These are phyloP conservation scores for Metschnikowia amazonensis DNA, from an alignment of 805 yeast species.

Conservation along the genomic window DNA sequence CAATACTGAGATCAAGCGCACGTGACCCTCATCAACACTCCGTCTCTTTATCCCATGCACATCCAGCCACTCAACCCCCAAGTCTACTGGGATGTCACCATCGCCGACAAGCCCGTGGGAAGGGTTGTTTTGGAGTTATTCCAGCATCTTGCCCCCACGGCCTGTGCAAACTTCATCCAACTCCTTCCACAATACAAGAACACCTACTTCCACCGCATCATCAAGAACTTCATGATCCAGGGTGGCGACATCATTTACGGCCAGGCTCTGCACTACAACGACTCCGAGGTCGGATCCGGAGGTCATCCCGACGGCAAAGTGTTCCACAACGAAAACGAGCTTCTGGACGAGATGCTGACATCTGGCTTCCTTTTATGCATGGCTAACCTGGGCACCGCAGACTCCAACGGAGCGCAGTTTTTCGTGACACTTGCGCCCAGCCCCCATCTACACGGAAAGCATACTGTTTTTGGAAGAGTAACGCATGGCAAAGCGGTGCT, in stretches of 20 bases:
- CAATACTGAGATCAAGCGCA: too few relatives aligned
- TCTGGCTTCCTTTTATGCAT: conserved; percentile 53
- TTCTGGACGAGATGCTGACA: conserved; percentile 37
- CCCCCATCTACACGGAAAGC: conserved; percentile 73
- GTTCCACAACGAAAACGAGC: conserved; percentile 58
- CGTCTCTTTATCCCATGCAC: conserved; percentile 23
- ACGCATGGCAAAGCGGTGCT: conserved; percentile 64
- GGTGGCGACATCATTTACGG: conserved; percentile 57
- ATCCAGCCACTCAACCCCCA: conserved; percentile 27
- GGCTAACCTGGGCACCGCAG: conserved; percentile 54
- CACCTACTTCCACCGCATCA: conserved; percentile 56
- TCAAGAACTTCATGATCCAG: conserved; percentile 68
- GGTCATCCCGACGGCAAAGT: conserved; percentile 16
- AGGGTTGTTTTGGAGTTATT: conserved; percentile 58
- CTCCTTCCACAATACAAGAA: conserved; percentile 39
- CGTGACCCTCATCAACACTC: background rate
- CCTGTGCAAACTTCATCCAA: conserved; percentile 47
- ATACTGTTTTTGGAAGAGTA: conserved; percentile 74
- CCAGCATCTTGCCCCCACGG: conserved; percentile 51
- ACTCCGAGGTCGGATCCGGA: conserved; percentile 35
- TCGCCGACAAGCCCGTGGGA: conserved; percentile 44
- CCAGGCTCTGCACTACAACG: conserved; percentile 24
- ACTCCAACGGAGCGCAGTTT: conserved; percentile 61
- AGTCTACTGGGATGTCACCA: conserved; percentile 51
- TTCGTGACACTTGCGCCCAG: conserved; percentile 67